Evolutionary conservation across 345 rosid species (phyloP).

Genomic region (Brassica juncea): DNA sequence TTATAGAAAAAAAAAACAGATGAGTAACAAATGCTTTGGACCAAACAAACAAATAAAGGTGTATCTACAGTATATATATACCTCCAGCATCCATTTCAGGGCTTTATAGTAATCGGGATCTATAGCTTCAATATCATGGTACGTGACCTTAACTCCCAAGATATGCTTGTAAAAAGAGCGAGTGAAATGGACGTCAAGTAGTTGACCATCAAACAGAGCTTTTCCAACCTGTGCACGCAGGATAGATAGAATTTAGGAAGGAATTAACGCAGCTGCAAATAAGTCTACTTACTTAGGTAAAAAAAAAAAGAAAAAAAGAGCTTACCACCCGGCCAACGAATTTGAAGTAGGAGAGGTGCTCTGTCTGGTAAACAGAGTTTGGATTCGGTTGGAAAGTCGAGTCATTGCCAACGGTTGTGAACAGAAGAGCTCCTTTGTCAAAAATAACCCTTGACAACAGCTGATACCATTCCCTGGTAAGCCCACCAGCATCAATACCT

Average conservation of each 20-base stretch:
- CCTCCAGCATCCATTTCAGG: slow-evolving; percentile 99
- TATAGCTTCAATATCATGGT: slow-evolving; percentile 96
- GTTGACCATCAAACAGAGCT: slow-evolving; percentile 94
- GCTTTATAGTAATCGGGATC: slow-evolving; percentile 88
- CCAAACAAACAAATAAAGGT: not conserved
- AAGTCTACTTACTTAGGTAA: not conserved
- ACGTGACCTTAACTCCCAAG: slow-evolving; percentile 83
- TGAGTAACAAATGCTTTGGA: slow-evolving; percentile 1
- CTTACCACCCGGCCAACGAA: slow-evolving; percentile 94
- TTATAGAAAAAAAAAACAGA: slow-evolving; percentile 12
- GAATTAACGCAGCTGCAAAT: slow-evolving; percentile 10
- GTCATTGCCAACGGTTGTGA: slow-evolving; percentile 97
- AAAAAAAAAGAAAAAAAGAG: not conserved
- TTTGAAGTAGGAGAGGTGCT: slow-evolving; percentile 97
- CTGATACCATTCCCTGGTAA: slow-evolving; percentile 99
- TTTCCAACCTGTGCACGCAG: slow-evolving; percentile 70
- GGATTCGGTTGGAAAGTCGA: slow-evolving; percentile 98
- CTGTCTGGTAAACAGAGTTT: slow-evolving; percentile 94
- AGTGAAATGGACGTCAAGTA: slow-evolving; percentile 95
- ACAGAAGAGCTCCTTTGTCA: slow-evolving; percentile 92
- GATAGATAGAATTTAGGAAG: slow-evolving; percentile 24
- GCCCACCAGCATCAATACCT: slow-evolving; percentile 99
- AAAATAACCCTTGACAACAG: slow-evolving; percentile 90
- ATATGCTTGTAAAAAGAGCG: slow-evolving; percentile 98
- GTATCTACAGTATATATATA: slow-evolving; percentile 29